phyloP scores from a whole-genome alignment of 1,284 basidiomycete genomes.

The Puccinia triticina region DNA sequence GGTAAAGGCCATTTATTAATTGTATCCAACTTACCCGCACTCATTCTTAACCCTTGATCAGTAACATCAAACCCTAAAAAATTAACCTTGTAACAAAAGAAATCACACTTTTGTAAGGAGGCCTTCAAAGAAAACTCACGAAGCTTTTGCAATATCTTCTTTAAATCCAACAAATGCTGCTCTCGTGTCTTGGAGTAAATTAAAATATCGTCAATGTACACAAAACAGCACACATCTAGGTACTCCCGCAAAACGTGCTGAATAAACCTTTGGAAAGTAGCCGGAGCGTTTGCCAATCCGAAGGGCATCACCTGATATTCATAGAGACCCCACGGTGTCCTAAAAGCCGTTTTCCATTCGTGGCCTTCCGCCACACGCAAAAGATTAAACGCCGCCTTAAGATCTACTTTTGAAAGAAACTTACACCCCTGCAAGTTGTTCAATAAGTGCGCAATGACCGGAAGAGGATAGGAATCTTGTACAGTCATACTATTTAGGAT shows the following conservation, averaged over 20 bases:
- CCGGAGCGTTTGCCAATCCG: constrained; percentile 62
- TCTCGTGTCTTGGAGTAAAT: too few species aligned
- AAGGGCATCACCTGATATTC: constrained; percentile 62
- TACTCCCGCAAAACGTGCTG: constrained; percentile 54
- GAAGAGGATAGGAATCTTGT: constrained; percentile 50
- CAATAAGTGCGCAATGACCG: neutral
- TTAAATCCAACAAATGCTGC: too few species aligned
- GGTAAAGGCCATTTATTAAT: neutral
- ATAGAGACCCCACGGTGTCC: constrained; percentile 59
- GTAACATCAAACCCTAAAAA: neutral
- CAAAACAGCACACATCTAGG: constrained; percentile 57
- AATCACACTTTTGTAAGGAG: too few species aligned
- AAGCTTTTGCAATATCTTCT: too few species aligned
- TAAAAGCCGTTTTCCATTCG: constrained; percentile 6
- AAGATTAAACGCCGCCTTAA: constrained; percentile 58
- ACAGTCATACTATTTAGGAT: constrained; percentile 52
- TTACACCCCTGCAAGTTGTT: too few species aligned
- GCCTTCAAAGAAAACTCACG: too few species aligned
- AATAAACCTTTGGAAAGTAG: constrained; percentile 46
- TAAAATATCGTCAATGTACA: too few species aligned
- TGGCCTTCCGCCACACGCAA: constrained; percentile 54
- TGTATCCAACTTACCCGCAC: neutral
- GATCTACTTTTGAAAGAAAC: constrained; percentile 60
- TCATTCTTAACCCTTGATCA: neutral
- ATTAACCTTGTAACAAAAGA: neutral